Conservation (phyloP, 2,329 filamentous ascomycete genomes). For the Diaporthe ilicicola region DNA sequence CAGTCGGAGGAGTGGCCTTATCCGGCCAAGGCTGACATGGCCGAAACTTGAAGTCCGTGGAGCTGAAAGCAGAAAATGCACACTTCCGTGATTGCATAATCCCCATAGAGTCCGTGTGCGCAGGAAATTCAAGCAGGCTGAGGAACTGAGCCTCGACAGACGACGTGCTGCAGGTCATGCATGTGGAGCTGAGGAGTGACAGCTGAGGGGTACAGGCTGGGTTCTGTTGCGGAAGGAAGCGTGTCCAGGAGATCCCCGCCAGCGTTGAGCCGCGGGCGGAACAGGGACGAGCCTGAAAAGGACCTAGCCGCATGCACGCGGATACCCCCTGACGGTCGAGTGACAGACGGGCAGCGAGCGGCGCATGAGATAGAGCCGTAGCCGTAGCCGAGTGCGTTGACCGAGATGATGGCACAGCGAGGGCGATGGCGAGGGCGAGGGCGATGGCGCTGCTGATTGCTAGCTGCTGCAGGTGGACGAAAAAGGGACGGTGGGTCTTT, state of each 20-base stretch:
- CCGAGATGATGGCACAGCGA: background rate
- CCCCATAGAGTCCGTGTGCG: background rate
- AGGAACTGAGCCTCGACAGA: background rate
- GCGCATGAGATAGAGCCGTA: background rate
- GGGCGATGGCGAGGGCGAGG: background rate
- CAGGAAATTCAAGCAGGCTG: background rate
- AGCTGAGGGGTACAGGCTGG: background rate
- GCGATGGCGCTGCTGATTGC: background rate
- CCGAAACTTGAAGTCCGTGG: background rate
- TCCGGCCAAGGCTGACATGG: background rate
- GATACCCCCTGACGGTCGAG: background rate
- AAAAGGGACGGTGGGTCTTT: background rate
- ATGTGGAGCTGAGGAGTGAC: background rate
- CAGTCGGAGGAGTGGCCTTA: background rate
- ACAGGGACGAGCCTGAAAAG: background rate
- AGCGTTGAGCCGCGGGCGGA: slow-evolving; percentile 5
- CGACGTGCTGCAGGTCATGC: background rate
- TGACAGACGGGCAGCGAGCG: background rate
- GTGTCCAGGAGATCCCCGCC: background rate
- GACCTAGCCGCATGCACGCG: slow-evolving; percentile 19
- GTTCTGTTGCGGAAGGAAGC: background rate
- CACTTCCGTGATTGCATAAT: background rate
- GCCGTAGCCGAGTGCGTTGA: background rate
- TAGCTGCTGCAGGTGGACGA: slow-evolving; percentile 2
- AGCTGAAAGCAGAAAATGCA: background rate